Percentiles rank a stretch among this genome's conserved stretches.
Evolutionary conservation across 805 yeast species (phyloP).

Genomic region (Ogataea saltuana): DNA sequence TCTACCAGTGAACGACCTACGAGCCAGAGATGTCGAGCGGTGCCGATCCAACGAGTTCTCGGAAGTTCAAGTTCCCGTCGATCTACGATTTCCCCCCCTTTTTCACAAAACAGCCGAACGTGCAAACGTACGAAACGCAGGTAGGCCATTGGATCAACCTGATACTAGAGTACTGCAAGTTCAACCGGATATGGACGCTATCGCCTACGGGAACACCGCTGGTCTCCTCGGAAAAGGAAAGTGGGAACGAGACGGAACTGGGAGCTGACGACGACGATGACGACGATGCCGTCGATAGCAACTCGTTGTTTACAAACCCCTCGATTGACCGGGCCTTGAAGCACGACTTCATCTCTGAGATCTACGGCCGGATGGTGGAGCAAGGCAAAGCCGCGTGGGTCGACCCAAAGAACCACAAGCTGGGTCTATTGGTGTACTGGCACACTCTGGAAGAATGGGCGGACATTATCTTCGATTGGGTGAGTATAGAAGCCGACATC

Average conservation of each 20-base stretch:
- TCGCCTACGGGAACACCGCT: conserved; percentile 38
- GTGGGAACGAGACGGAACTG: conserved; percentile 34
- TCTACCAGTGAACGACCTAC: not conserved
- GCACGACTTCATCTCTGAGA: conserved; percentile 53
- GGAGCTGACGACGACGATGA: conserved; percentile 23
- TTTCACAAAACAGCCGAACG: conserved; percentile 85
- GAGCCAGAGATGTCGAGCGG: not conserved
- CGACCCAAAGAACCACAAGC: conserved; percentile 44
- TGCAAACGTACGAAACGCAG: conserved; percentile 75
- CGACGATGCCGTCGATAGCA: conserved; percentile 10
- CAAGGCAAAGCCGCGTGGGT: conserved; percentile 59
- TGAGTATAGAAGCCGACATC: conserved; percentile 12
- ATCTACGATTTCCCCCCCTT: conserved; percentile 86
- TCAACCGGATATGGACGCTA: conserved; percentile 55
- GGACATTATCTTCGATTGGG: conserved; percentile 60
- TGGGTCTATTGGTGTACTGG: conserved; percentile 65
- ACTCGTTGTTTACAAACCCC: conserved; percentile 50
- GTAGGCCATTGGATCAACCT: conserved; percentile 74
- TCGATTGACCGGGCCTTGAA: conserved; percentile 54
- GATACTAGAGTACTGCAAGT: conserved; percentile 60
- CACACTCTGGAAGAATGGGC: conserved; percentile 70
- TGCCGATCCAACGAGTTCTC: too few species aligned
- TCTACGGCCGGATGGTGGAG: conserved; percentile 57
- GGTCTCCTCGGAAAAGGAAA: not conserved
- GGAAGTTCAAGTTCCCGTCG: conserved; percentile 42